A percentile compares a stretch with the other conserved stretches of the same genome.
These are phyloP conservation scores for Royoungia palumana DNA, from an alignment of 768 basidiomycete species.

Conservation along the genomic window DNA sequence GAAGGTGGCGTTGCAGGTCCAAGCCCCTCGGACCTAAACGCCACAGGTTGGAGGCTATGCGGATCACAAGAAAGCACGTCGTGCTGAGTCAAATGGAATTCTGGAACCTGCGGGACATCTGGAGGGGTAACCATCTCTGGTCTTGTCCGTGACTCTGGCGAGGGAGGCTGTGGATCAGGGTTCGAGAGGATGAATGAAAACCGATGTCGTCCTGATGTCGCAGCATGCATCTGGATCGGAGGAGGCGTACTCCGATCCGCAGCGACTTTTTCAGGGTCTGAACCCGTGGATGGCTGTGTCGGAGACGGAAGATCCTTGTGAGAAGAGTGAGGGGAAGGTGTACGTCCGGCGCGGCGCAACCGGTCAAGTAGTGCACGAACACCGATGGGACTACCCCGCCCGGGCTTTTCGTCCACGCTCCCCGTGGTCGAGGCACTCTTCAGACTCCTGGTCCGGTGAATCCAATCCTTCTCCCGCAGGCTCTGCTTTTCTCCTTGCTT, in stretches of 20 bases:
- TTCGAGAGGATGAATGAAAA: slow-evolving; percentile 33
- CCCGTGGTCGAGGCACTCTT: slow-evolving; percentile 14
- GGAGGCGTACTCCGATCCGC: slow-evolving; percentile 11
- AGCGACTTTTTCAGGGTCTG: slow-evolving; percentile 13
- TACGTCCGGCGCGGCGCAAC: slow-evolving; percentile 23
- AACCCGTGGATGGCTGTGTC: slow-evolving; percentile 4
- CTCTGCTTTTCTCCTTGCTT: slow-evolving; percentile 14
- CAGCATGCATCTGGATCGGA: slow-evolving; percentile 11
- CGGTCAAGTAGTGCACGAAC: slow-evolving; percentile 29
- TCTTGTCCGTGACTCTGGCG: slow-evolving; percentile 14
- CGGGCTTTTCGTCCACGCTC: slow-evolving; percentile 23
- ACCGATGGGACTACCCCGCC: slow-evolving; percentile 20
- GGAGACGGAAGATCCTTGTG: slow-evolving; percentile 19
- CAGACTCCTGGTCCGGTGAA: slow-evolving; percentile 13
- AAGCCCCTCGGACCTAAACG: neutral
- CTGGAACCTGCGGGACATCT: neutral
- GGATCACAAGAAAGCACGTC: neutral
- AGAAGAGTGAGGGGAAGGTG: slow-evolving; percentile 29
- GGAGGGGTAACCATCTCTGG: neutral
- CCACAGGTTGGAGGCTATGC: neutral
- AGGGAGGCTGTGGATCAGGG: slow-evolving; percentile 26
- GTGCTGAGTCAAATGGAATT: neutral
- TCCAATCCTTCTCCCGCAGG: slow-evolving; percentile 12
- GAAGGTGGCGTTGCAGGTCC: slow-evolving; percentile 3
- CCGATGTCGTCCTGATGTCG: slow-evolving; percentile 19